These are phyloP conservation scores for Pseudonitzschia delicatissima DNA, from an alignment of 108 stramenopile species.

Conservation along the genomic window DNA sequence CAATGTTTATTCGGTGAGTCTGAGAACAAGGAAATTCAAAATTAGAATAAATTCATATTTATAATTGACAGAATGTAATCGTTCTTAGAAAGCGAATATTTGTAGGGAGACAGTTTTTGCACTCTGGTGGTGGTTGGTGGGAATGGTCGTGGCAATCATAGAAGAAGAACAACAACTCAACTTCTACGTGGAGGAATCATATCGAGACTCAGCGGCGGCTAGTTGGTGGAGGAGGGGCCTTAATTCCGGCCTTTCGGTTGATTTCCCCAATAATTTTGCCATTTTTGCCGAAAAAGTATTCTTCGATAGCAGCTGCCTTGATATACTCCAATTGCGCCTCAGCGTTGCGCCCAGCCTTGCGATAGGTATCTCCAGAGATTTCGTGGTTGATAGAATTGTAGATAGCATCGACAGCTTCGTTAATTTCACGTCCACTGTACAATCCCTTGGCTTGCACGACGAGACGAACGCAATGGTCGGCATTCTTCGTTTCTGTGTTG, in stretches of 20 bases:
- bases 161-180: too few relatives aligned
- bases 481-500: slow-evolving; percentile 44
- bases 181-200: too few relatives aligned
- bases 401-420: slow-evolving; percentile 34
- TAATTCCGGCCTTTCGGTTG: slow-evolving; percentile 44
- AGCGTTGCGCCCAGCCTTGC: slow-evolving; percentile 41
- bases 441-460: slow-evolving; percentile 41
- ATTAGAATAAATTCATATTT: too few relatives aligned
- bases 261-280: slow-evolving; percentile 39
- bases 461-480: slow-evolving; percentile 41
- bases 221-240: slow-evolving; percentile 35
- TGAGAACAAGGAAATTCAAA: too few relatives aligned
- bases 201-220: too few relatives aligned
- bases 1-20: too few relatives aligned
- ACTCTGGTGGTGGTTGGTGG: too few relatives aligned
- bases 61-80: too few relatives aligned
- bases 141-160: too few relatives aligned
- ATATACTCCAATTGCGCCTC: slow-evolving; percentile 44
- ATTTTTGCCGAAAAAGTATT: slow-evolving; percentile 36
- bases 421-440: slow-evolving; percentile 40
- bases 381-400: slow-evolving; percentile 33
- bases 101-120: too few relatives aligned
- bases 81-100: too few relatives aligned
- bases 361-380: slow-evolving; percentile 40
- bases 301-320: slow-evolving; percentile 38